A percentile compares a stretch with the other conserved stretches of the same genome.
These are phyloP conservation scores for Hyaloscypha variabilis DNA, from an alignment of 495 filamentous ascomycete genomes.

Conservation along the genomic window DNA sequence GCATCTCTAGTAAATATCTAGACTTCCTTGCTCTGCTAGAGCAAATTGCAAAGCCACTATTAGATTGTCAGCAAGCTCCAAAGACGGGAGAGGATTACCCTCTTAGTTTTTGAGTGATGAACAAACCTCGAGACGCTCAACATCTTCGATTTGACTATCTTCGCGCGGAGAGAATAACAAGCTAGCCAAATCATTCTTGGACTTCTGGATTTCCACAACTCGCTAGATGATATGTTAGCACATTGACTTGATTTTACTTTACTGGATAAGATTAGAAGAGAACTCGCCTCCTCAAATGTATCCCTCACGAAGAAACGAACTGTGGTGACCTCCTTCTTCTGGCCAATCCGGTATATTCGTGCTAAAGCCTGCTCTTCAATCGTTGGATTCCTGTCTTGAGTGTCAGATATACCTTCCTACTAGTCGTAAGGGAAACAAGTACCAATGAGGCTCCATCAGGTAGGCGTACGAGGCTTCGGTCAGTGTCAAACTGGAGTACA, in stretches of 20 bases:
- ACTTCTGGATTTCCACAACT: constrained; percentile 33
- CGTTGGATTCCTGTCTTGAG: constrained; percentile 38
- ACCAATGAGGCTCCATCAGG: constrained; percentile 45
- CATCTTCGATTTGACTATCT: constrained; percentile 2
- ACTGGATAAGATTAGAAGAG: background rate
- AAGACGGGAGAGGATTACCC: background rate
- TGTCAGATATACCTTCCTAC: background rate
- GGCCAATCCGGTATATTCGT: constrained; percentile 42
- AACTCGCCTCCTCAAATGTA: constrained; percentile 40
- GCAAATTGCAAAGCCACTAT: constrained; percentile 12
- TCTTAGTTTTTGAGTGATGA: background rate
- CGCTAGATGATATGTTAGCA: constrained; percentile 17
- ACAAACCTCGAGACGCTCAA: constrained; percentile 11
- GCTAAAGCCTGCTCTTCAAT: constrained; percentile 45
- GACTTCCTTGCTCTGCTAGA: no score
- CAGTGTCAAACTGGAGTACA: constrained; percentile 35
- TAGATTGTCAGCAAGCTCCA: constrained; percentile 3
- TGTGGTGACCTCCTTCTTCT: constrained; percentile 41
- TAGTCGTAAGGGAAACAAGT: constrained; percentile 13
- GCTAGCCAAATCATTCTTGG: constrained; percentile 23
- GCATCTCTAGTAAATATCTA: no score
- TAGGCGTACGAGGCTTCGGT: constrained; percentile 43
- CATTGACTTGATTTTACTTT: background rate
- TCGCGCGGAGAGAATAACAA: constrained; percentile 10
- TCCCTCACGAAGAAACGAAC: constrained; percentile 39